Conservation (phyloP, 2,329 filamentous ascomycete genomes). For the Chrysoporthe deuterocubensis region DNA sequence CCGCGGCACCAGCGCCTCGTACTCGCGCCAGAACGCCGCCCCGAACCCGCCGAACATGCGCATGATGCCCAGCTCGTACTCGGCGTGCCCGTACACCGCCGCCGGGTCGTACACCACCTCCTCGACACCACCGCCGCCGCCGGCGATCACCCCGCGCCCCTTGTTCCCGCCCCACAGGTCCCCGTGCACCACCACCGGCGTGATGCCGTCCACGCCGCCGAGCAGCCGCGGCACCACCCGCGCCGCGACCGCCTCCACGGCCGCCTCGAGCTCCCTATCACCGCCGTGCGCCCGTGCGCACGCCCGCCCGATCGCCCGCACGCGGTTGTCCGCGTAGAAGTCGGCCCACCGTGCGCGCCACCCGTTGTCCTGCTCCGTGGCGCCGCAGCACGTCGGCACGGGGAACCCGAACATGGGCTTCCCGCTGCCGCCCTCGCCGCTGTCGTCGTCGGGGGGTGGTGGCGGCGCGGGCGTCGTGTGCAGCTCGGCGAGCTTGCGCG, state of each 20-base stretch:
- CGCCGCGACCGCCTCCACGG: slow-evolving; percentile 67
- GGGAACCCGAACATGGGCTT: slow-evolving; percentile 80
- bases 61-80: slow-evolving; percentile 95
- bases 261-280: slow-evolving; percentile 62
- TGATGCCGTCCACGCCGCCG: slow-evolving; percentile 67
- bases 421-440: slow-evolving; percentile 49
- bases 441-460: slow-evolving; percentile 39
- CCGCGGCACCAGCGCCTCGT: slow-evolving; percentile 74
- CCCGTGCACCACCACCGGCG: slow-evolving; percentile 85
- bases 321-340: slow-evolving; percentile 79
- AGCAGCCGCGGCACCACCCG: slow-evolving; percentile 78
- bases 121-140: slow-evolving; percentile 55
- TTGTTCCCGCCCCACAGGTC: slow-evolving; percentile 95
- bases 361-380: slow-evolving; percentile 79
- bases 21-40: slow-evolving; percentile 72
- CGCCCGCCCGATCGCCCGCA: slow-evolving; percentile 66
- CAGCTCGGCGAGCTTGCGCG: slow-evolving; percentile 75
- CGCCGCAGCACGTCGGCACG: slow-evolving; percentile 82
- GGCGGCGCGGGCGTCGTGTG: slow-evolving; percentile 76
- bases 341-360: slow-evolving; percentile 78
- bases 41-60: slow-evolving; percentile 93
- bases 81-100: slow-evolving; percentile 81
- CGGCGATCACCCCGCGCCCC: slow-evolving; percentile 64
- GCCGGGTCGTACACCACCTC: slow-evolving; percentile 85
- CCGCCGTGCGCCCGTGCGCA: slow-evolving; percentile 64